Conservation (phyloP, 75 land plant species). For the Pinus albicaulis region DNA sequence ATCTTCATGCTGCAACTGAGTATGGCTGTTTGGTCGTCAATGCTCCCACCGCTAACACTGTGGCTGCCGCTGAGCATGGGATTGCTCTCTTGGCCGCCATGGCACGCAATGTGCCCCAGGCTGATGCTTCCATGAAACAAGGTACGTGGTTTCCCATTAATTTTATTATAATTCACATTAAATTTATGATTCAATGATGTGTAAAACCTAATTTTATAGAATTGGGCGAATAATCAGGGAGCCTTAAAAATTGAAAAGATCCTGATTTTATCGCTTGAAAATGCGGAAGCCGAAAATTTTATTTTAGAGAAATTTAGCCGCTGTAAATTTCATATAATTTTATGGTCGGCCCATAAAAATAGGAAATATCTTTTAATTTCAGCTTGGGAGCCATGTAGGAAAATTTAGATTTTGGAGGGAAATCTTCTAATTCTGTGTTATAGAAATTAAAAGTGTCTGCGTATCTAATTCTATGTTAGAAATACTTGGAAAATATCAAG, state of each 20-base stretch:
- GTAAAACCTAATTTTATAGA: not conserved
- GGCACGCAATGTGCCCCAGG: constrained; percentile 51
- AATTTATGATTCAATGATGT: no score
- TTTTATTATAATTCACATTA: not conserved
- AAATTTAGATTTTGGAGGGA: no score
- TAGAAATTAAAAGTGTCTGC: no score
- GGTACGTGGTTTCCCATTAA: constrained; percentile 9
- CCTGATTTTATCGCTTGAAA: not conserved
- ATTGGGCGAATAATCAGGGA: not conserved
- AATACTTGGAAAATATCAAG: no score
- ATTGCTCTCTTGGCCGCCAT: constrained; percentile 41
- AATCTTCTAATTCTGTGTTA: no score
- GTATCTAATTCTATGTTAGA: no score
- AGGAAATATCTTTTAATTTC: not conserved
- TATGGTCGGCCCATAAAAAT: not conserved
- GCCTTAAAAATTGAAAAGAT: not conserved
- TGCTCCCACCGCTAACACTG: constrained; percentile 33
- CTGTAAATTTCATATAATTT: not conserved
- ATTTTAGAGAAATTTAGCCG: not conserved
- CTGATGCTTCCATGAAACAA: constrained; percentile 45
- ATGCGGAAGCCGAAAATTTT: not conserved
- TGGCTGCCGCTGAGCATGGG: constrained; percentile 57
- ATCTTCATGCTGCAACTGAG: constrained; percentile 31
- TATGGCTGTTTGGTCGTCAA: constrained; percentile 25
- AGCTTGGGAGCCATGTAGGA: no score